Conservation (phyloP, 2,329 filamentous ascomycete genomes). For the Gaeumannomyces sp. region DNA sequence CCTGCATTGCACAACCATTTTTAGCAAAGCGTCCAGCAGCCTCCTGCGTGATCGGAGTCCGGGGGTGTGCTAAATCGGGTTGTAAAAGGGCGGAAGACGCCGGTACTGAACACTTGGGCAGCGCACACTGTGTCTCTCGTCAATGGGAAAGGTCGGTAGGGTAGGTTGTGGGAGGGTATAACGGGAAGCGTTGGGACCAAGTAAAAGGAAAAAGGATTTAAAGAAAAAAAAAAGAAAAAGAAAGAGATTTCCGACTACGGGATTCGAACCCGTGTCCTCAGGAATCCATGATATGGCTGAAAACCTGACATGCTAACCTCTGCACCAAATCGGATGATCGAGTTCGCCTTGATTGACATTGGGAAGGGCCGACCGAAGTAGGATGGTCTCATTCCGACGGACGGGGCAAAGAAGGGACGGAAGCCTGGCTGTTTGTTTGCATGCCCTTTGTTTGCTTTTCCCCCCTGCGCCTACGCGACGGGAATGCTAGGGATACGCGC, state of each 20-base stretch:
- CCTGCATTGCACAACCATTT: not conserved
- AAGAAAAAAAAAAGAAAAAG: not conserved
- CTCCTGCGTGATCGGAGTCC: too few species aligned
- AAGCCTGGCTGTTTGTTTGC: not conserved
- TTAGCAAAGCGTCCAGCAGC: too few species aligned
- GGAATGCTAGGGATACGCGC: not conserved
- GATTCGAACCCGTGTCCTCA: constrained; percentile 11
- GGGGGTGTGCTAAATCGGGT: too few species aligned
- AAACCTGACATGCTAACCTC: constrained; percentile 11
- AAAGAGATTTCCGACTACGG: constrained; percentile 4
- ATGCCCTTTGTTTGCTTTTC: not conserved
- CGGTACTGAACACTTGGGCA: too few species aligned
- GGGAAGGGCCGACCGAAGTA: not conserved
- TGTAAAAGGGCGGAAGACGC: too few species aligned
- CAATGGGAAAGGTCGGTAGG: too few species aligned
- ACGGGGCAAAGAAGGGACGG: not conserved
- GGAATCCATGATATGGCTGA: constrained; percentile 7
- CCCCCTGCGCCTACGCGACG: not conserved
- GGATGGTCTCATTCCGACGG: not conserved
- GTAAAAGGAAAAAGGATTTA: too few species aligned
- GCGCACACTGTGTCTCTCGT: too few species aligned
- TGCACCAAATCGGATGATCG: constrained; percentile 9
- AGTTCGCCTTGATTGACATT: not conserved
- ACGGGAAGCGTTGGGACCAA: too few species aligned
- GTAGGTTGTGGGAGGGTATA: too few species aligned